Evolutionary conservation across 257 asterid species (phyloP), one percentile per base, ranked within the genome.

Genomic region (Pogostemon cablin): DNA sequence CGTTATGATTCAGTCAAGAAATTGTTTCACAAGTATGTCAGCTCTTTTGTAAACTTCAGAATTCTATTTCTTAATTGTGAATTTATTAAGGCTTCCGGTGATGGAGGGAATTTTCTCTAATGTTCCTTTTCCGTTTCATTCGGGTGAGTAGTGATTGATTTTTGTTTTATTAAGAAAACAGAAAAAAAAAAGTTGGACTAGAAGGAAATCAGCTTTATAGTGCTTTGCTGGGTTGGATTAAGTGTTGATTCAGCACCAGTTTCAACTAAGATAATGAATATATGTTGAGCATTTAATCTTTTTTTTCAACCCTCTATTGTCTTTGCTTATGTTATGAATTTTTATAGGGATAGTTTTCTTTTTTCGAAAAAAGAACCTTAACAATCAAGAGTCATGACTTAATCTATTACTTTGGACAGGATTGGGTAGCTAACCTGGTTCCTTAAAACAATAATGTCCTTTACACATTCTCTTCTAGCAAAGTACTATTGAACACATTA

Each of bases 1-100:
- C 83, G 84, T 53, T 95, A 88, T 11, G 98, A 95, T 69, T 81
- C 90, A 15, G 84, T 88, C 69, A 95, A 81, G 88, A 95, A 91
- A 64, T 52, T 76, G 75, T 91, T 95, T 74, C 75, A 78, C 77
- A 83, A 80, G 97, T 91, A 89, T 15, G 90, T 1, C 9, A 2
- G 49, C 7, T 41, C 37, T 32, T 60, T 57, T 9, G 44, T 50
- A 12, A 11, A 35, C 3, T 11, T 39, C 60, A 12, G 9, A 0
- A 41, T 1, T 65, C 20, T 62, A 54, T 44, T 37, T n/a, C 58
- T 73, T 42, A 20, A 65, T 73, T 73, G 46, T 65, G 72, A 73
- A 49, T 68, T 48, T 66, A 2, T 63, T 6, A 39, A 1, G 17
- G 49, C 38, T 9, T 56, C 46, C 44, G 39, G 42, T 32, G 39